phyloP scores from a whole-genome alignment of 148 eudicot genomes.

The Beta vulgaris region DNA sequence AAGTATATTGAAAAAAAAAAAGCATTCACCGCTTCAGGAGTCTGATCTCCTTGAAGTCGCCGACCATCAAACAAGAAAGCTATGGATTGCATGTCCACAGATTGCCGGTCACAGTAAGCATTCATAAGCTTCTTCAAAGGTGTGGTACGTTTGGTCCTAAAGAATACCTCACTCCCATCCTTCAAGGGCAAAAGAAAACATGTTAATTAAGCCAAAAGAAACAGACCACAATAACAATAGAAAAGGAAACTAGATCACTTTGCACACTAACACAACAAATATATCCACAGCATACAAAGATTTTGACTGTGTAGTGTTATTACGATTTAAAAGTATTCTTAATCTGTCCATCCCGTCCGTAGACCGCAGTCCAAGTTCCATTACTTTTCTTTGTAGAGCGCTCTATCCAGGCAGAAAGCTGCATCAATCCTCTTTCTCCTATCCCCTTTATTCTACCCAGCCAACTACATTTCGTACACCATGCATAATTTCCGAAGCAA shows the following conservation, averaged over 20 bases:
- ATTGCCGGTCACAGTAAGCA: conserved; percentile 42
- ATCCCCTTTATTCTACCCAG: not conserved
- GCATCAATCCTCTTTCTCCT: not conserved
- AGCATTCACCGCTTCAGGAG: conserved; percentile 32
- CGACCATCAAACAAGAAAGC: conserved; percentile 47
- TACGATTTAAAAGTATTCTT: too few species aligned
- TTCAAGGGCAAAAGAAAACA: not conserved
- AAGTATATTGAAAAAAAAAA: not conserved
- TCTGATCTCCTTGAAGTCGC: conserved; percentile 34
- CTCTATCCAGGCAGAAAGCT: not conserved
- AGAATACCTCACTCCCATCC: conserved; percentile 42
- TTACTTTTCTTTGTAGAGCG: not conserved
- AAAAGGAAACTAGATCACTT: not conserved
- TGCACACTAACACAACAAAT: not conserved
- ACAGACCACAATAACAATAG: not conserved
- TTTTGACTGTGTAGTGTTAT: not conserved
- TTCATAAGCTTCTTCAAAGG: conserved; percentile 37
- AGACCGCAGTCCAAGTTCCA: too few species aligned
- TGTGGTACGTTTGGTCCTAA: conserved; percentile 34
- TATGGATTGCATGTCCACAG: conserved; percentile 28
- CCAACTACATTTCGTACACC: not conserved
- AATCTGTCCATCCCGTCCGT: not conserved
- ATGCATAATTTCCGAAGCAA: not conserved
- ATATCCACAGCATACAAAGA: not conserved
- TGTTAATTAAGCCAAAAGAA: not conserved